Evolutionary conservation across 2,329 filamentous ascomycete species (phyloP).

Genomic region (Pyrenochaeta sp.): DNA sequence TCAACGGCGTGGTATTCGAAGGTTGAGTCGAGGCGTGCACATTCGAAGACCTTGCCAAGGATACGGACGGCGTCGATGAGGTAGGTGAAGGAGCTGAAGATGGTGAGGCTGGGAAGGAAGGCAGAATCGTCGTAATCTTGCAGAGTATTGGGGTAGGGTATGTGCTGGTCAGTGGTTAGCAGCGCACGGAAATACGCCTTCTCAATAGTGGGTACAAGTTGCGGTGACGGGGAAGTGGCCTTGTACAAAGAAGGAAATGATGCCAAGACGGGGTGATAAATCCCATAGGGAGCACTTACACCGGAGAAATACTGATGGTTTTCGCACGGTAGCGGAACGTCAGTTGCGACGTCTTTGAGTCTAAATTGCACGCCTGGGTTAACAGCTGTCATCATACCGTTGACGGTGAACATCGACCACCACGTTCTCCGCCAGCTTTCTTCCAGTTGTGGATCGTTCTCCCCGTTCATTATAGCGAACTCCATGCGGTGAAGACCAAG

Average conservation of each 20-base stretch:
- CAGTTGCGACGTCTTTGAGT: constrained; percentile 71
- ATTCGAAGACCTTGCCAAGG: constrained; percentile 76
- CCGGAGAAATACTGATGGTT: constrained; percentile 71
- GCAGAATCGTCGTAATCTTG: constrained; percentile 81
- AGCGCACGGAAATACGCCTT: background rate
- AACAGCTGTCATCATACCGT: constrained; percentile 84
- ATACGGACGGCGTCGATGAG: constrained; percentile 83
- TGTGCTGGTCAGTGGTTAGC: constrained; percentile 33
- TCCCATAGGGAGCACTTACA: constrained; percentile 34
- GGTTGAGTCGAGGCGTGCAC: constrained; percentile 41
- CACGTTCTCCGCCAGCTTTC: constrained; percentile 89
- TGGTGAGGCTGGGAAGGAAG: constrained; percentile 71
- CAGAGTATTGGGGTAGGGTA: constrained; percentile 60
- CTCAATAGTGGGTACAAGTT: constrained; percentile 1
- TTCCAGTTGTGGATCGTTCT: constrained; percentile 72
- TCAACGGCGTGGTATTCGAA: constrained; percentile 59
- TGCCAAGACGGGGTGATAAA: constrained; percentile 19
- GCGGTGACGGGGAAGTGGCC: background rate
- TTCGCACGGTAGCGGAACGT: constrained; percentile 82
- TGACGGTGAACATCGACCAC: constrained; percentile 86
- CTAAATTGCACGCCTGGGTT: constrained; percentile 75
- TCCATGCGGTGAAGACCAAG: constrained; percentile 76
- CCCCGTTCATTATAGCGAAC: constrained; percentile 71
- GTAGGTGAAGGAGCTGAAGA: constrained; percentile 86
- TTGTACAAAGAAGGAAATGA: constrained; percentile 16